phyloP scores from a whole-genome alignment of 768 basidiomycete genomes.

The Pleurotus tuber-regium region DNA sequence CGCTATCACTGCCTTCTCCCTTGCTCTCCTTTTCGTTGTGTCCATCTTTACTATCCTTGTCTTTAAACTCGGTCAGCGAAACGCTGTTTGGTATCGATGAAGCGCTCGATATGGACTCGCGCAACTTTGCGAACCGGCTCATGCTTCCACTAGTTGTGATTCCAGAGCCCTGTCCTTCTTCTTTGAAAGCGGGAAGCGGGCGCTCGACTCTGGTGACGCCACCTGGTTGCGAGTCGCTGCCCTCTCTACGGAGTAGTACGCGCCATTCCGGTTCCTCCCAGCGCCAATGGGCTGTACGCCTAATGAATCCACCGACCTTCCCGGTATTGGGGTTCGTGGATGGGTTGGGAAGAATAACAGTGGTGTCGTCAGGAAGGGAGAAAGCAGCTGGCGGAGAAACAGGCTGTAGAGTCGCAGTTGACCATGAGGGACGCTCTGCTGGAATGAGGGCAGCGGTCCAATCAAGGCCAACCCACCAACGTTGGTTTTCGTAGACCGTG shows the following conservation, averaged over 20 bases:
- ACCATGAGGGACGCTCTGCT: constrained; percentile 90
- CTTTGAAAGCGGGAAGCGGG: constrained; percentile 49
- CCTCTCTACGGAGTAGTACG: constrained; percentile 63
- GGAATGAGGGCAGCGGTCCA: constrained; percentile 94
- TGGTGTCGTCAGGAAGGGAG: constrained; percentile 57
- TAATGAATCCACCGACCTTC: constrained; percentile 35
- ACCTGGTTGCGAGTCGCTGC: constrained; percentile 18
- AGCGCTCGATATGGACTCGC: neutral
- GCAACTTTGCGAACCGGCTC: constrained; percentile 1
- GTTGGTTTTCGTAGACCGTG: constrained; percentile 90
- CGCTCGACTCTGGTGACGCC: constrained; percentile 55
- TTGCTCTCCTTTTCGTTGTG: constrained; percentile 18
- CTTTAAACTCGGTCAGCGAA: neutral
- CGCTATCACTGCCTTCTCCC: constrained; percentile 16
- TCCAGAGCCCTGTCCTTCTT: constrained; percentile 29
- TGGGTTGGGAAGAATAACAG: constrained; percentile 28
- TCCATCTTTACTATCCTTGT: constrained; percentile 19
- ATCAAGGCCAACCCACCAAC: constrained; percentile 98
- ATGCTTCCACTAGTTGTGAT: neutral
- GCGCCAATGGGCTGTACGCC: constrained; percentile 77
- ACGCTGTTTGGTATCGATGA: neutral
- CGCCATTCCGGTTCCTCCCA: constrained; percentile 95
- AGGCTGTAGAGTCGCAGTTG: constrained; percentile 51
- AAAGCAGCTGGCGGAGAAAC: constrained; percentile 72
- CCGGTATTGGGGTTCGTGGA: neutral